These are phyloP conservation scores for Talaromyces adpressus DNA, from an alignment of 495 filamentous ascomycete species.

Conservation along the genomic window DNA sequence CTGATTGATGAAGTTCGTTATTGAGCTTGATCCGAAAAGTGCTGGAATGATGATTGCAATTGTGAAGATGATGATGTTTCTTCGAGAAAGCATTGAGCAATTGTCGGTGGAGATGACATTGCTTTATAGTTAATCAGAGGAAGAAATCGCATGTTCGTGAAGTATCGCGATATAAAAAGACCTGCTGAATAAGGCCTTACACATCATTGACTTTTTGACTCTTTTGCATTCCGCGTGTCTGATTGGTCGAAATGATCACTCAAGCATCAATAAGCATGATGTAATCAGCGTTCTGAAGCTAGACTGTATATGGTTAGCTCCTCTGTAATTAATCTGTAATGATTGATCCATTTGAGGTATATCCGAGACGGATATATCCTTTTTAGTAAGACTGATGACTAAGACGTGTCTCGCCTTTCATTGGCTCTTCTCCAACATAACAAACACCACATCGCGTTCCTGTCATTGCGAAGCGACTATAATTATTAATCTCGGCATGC, in stretches of 20 bases:
- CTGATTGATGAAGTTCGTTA: background rate
- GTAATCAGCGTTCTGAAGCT: background rate
- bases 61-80: background rate
- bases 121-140: background rate
- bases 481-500: too few relatives aligned
- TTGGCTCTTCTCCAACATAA: too few relatives aligned
- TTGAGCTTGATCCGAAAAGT: background rate
- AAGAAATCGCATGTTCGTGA: background rate
- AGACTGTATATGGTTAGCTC: background rate
- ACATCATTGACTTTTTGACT: background rate
- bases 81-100: background rate
- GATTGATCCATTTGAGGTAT: background rate
- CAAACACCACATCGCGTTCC: too few relatives aligned
- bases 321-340: background rate
- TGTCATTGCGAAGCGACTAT: too few relatives aligned
- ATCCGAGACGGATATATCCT: background rate
- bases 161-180: background rate
- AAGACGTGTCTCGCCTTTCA: too few relatives aligned
- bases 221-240: background rate
- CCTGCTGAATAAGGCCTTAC: constrained; percentile 1
- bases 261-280: constrained; percentile 1
- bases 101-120: background rate
- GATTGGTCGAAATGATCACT: background rate
- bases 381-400: too few relatives aligned
- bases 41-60: background rate